A percentile compares a stretch with the other conserved stretches of the same genome.
Conservation (phyloP, 805 yeast genomes). For the Ogataea dorogensis region DNA sequence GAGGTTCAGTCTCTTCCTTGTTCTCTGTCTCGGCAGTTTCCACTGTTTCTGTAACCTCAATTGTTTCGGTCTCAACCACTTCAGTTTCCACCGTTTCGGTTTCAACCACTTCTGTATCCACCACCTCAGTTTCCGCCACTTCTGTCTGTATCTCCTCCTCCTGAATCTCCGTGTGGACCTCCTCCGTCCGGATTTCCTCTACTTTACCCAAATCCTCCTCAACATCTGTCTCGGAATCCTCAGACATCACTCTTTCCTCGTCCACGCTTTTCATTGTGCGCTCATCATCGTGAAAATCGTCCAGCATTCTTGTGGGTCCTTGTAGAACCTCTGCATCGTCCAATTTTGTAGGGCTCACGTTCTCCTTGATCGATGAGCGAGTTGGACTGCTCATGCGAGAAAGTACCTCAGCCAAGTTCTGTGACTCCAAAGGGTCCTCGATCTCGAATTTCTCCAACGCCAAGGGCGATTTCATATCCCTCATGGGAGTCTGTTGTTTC, state of each 20-base stretch:
- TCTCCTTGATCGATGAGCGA: not conserved
- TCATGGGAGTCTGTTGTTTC: conserved; percentile 1
- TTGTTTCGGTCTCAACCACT: no score
- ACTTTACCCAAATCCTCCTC: conserved; percentile 13
- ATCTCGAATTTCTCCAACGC: conserved; percentile 26
- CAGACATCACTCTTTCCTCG: conserved; percentile 23
- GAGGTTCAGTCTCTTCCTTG: not conserved
- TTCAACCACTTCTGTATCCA: conserved; percentile 9
- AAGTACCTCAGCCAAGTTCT: conserved; percentile 14
- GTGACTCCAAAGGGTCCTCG: conserved; percentile 14
- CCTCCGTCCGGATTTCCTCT: conserved; percentile 6
- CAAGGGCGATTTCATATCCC: conserved; percentile 16
- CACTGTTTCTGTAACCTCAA: no score
- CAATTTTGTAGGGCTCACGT: not conserved
- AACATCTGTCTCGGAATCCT: conserved; percentile 13
- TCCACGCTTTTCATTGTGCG: conserved; percentile 16
- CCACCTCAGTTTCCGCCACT: conserved; percentile 8
- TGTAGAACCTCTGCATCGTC: conserved; percentile 4
- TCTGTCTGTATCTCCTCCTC: conserved; percentile 2
- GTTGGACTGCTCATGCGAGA: conserved; percentile 9
- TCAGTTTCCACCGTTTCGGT: conserved; percentile 10
- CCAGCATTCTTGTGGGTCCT: conserved; percentile 21
- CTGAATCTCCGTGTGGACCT: conserved; percentile 3
- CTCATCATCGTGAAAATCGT: conserved; percentile 23
- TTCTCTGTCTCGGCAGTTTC: not conserved